phyloP scores from a whole-genome alignment of 495 filamentous ascomycete genomes.

The Tirmania nivea region DNA sequence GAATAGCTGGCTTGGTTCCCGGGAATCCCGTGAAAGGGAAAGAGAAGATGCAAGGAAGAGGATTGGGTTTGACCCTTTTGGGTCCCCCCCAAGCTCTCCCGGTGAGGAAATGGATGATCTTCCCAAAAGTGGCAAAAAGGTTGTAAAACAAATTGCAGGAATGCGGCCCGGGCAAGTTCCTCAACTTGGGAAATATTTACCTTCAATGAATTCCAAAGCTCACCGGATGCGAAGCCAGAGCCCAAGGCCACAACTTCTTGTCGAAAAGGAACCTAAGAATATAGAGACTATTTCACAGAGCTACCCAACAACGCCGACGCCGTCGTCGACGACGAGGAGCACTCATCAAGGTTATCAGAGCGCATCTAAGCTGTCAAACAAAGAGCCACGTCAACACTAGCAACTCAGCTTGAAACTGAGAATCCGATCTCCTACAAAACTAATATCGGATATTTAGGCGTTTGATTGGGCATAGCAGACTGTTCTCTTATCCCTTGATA shows the following conservation, averaged over 20 bases:
- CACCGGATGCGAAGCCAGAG: background rate
- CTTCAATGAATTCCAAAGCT: background rate
- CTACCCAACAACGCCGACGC: background rate
- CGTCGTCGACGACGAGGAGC: background rate
- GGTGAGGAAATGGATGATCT: background rate
- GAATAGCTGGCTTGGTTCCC: conserved; percentile 43
- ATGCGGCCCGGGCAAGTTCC: background rate
- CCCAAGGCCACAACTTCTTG: background rate
- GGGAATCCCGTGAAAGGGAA: conserved; percentile 46
- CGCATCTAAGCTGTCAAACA: too few species aligned
- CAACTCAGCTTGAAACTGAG: too few species aligned
- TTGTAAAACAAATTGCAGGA: background rate
- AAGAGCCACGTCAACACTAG: too few species aligned
- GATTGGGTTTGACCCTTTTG: conserved; percentile 75
- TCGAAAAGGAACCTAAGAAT: background rate
- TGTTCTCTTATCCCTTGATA: too few species aligned
- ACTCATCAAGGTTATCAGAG: too few species aligned
- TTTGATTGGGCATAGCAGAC: too few species aligned
- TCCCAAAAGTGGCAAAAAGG: background rate
- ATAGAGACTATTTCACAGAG: background rate
- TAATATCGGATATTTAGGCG: too few species aligned
- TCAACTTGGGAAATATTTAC: background rate
- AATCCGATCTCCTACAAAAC: too few species aligned
- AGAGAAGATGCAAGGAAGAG: conserved; percentile 47
- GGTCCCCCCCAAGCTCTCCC: background rate